phyloP scores from a whole-genome alignment of 2,329 filamentous ascomycete genomes.

The Xylariaceae sp. region DNA sequence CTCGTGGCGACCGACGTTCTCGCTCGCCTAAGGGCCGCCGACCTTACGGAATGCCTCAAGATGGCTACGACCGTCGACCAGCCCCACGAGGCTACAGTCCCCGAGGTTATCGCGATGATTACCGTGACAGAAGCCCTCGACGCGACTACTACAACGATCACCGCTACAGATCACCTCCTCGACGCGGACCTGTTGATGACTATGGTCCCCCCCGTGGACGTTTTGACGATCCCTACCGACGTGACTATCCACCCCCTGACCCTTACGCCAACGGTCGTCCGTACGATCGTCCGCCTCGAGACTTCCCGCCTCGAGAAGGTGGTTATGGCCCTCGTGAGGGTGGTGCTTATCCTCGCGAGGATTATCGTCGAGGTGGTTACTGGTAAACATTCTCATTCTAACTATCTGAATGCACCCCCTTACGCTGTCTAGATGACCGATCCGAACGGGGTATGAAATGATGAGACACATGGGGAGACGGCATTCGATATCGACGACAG shows the following conservation, averaged over 20 bases:
- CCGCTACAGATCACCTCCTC: conserved; percentile 74
- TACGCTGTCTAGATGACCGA: conserved; percentile 32
- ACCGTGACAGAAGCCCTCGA: conserved; percentile 81
- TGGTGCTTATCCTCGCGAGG: conserved; percentile 31
- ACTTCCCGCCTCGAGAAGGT: conserved; percentile 47
- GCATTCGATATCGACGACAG: conserved; percentile 4
- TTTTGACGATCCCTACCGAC: conserved; percentile 73
- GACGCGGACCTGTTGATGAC: conserved; percentile 66
- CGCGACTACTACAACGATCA: conserved; percentile 86
- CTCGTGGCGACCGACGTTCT: conserved; percentile 65
- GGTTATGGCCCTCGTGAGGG: conserved; percentile 40
- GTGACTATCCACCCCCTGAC: conserved; percentile 59
- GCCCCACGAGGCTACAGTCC: conserved; percentile 78
- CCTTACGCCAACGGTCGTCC: conserved; percentile 55
- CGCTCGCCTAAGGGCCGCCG: conserved; percentile 66
- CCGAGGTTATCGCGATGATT: conserved; percentile 63
- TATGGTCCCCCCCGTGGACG: conserved; percentile 64
- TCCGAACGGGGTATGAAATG: conserved; percentile 13
- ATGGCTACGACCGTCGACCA: conserved; percentile 80
- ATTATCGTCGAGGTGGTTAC: conserved; percentile 34
- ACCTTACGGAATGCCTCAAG: conserved; percentile 59
- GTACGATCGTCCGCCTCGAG: conserved; percentile 51
- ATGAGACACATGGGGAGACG: conserved; percentile 13
- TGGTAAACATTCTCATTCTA: conserved; percentile 32
- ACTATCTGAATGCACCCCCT: conserved; percentile 27